Conservation (phyloP, 2,329 filamentous ascomycete genomes). For the Pseudogymnoascus sp. region DNA sequence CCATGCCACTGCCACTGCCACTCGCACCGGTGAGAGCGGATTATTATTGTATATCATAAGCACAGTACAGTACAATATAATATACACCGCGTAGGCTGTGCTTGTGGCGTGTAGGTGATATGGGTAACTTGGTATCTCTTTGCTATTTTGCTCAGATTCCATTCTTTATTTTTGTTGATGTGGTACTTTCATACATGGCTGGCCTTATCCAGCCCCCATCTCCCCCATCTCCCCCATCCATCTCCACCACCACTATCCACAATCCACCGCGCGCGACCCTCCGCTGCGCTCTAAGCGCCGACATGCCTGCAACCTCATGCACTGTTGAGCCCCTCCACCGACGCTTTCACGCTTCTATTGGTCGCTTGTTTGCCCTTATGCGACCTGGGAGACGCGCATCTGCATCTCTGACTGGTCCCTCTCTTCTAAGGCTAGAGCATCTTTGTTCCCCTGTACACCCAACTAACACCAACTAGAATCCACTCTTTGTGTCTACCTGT, state of each 20-base stretch:
- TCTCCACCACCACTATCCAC: not conserved
- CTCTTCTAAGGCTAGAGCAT: conserved; percentile 7
- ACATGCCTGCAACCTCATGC: conserved; percentile 13
- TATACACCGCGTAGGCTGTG: not conserved
- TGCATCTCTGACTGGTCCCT: conserved; percentile 20
- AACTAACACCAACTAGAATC: conserved; percentile 5
- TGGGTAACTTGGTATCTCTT: no score
- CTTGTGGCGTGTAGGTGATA: not conserved
- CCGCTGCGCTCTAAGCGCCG: conserved; percentile 14
- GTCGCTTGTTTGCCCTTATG: conserved; percentile 8
- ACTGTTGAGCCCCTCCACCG: conserved; percentile 11
- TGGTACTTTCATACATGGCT: not conserved
- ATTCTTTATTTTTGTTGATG: not conserved
- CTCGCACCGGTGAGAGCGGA: not conserved
- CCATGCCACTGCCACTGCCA: no score
- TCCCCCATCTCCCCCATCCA: no score
- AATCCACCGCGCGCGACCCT: not conserved
- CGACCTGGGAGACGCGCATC: conserved; percentile 23
- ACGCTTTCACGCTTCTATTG: conserved; percentile 10
- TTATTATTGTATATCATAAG: not conserved
- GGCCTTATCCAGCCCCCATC: not conserved
- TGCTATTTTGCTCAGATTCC: not conserved
- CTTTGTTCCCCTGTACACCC: not conserved
- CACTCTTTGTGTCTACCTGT: not conserved
- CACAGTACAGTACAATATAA: not conserved